phyloP scores from a whole-genome alignment of 441 rosid species.

The Syzygium syzygioides region DNA sequence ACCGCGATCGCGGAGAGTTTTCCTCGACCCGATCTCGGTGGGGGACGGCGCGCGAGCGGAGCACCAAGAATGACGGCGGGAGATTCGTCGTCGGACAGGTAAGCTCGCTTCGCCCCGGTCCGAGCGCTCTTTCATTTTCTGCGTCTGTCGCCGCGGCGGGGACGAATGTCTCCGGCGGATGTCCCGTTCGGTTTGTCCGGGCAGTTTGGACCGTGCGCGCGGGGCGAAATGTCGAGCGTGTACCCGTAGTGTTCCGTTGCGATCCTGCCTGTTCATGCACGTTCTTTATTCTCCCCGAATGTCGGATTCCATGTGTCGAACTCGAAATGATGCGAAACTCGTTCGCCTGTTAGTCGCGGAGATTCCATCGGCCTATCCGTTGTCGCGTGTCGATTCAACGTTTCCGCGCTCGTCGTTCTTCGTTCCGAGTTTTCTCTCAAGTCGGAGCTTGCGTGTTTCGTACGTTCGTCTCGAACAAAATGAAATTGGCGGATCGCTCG shows the following conservation, averaged over 20 bases:
- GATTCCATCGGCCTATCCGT: neutral
- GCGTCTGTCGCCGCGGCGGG: neutral
- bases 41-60: neutral
- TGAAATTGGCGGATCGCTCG: neutral
- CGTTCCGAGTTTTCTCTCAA: neutral
- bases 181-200: neutral
- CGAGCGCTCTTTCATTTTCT: neutral
- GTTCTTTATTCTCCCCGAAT: neutral
- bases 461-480: neutral
- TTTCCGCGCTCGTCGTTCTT: neutral
- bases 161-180: neutral
- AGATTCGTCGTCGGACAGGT: neutral
- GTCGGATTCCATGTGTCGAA: neutral
- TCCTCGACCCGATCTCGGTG: neutral
- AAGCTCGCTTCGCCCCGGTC: neutral
- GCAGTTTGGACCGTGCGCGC: neutral
- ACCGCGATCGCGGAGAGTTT: neutral
- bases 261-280: neutral
- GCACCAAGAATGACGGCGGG: neutral
- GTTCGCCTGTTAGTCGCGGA: neutral
- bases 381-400: neutral
- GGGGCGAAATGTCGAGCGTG: neutral
- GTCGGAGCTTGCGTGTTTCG: neutral
- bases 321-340: neutral
- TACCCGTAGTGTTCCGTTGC: neutral